Evolutionary conservation across 2,329 filamentous ascomycete species (phyloP), one percentile per base, ranked within the genome.

Genomic region (Clarireedia paspali): DNA sequence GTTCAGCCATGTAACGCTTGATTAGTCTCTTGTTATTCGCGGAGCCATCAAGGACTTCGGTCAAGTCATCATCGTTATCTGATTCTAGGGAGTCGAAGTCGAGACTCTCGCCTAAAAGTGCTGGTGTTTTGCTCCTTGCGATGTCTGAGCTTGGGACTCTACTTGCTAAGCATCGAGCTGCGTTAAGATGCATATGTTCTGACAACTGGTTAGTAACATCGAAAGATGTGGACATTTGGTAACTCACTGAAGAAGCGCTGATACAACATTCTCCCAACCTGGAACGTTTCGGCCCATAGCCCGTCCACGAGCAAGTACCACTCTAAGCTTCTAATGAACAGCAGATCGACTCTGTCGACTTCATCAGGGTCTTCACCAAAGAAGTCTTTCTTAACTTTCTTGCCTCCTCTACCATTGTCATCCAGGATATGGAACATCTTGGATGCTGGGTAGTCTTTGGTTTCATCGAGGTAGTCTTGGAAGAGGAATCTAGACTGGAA

Each of bases 211-310:
- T 61, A 63, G 56, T 53, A 47, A 34, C 24, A 47, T 48, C 10
- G 40, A 47, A 23, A 40, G 17, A 44, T 15, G 24, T 23, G 14
- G 49, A 51, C 47, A 34, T 34, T 34, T 48, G 24, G 47, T 42
- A n/a, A 80, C 89, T 77, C 81, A 95, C 90, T 80, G 47, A 95
- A 78, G 66, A 96, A 91, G 59, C 85, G 84, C 66, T 88, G 88
- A 73, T 96, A 89, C n/a, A 91, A 80, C 63, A 83, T 79, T 30
- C 82, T 81, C 44, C 89, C 84, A 55, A 83, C 77, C 17, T 75
- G 72, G 64, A 92, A 89, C 23, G 89, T 84, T 57, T 85, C 77
- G 15, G 79, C 75, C 85, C 87, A 91, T 54, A 88, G 79, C 12
- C 81, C 85, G 50, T 87, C 82, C 7, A 92, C 80, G 55, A 89